Evolutionary conservation across 257 asterid species (phyloP).

Genomic region (Solanum virginianum): DNA sequence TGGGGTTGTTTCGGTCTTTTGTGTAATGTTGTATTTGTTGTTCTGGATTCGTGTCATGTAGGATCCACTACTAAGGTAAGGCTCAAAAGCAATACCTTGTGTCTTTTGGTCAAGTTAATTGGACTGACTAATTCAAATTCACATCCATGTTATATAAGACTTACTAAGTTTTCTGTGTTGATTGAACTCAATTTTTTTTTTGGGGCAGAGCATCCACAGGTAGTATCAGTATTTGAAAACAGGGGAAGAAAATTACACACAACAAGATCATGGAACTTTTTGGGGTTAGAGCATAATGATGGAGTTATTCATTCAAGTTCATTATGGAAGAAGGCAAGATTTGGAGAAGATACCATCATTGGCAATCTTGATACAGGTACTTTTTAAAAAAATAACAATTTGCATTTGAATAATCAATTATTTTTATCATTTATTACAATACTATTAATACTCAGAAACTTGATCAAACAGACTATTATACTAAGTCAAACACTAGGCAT

Average conservation of each 20-base stretch:
- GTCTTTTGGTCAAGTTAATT: not conserved
- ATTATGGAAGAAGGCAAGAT: constrained; percentile 75
- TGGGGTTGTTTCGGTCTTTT: not conserved
- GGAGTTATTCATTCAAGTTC: constrained; percentile 39
- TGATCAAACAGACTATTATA: not conserved
- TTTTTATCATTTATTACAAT: not conserved
- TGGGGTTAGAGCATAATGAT: constrained; percentile 45
- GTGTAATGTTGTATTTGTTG: not conserved
- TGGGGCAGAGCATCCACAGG: constrained; percentile 52
- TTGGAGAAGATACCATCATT: constrained; percentile 73
- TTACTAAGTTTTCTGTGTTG: accelerated
- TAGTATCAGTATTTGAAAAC: constrained; percentile 73
- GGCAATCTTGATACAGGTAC: constrained; percentile 93
- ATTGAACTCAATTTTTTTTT: not conserved
- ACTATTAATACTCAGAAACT: not conserved
- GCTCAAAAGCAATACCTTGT: not conserved
- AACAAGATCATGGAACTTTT: constrained; percentile 89
- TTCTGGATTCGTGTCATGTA: not conserved
- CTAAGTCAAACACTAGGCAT: not conserved
- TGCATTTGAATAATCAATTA: not conserved
- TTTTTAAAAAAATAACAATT: not conserved
- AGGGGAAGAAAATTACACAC: constrained; percentile 72
- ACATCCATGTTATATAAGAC: not conserved
- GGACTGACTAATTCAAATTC: not conserved
- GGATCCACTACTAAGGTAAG: not conserved